Conservation (phyloP, 2,329 filamentous ascomycete species). For the Aschersonia sp. region DNA sequence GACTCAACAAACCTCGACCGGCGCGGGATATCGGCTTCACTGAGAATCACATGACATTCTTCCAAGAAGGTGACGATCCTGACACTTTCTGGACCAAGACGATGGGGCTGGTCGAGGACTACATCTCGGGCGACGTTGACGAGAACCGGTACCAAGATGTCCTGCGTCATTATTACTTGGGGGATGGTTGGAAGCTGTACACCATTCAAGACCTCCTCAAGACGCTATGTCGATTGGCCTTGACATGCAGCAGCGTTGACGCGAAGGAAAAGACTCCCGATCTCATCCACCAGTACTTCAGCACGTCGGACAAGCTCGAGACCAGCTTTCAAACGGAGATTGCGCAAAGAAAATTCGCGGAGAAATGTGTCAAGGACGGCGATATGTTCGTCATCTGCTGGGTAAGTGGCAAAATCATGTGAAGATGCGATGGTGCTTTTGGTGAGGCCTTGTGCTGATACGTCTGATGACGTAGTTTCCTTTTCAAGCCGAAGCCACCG, state of each 20-base stretch:
- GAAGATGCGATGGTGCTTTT: neutral
- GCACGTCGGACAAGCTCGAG: constrained; percentile 66
- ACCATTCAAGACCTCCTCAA: constrained; percentile 80
- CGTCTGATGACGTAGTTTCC: constrained; percentile 40
- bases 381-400: constrained; percentile 84
- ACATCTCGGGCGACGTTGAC: constrained; percentile 70
- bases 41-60: constrained; percentile 67
- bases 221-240: constrained; percentile 65
- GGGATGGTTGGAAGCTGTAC: constrained; percentile 85
- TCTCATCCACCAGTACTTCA: constrained; percentile 75
- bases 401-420: constrained; percentile 42
- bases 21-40: constrained; percentile 74
- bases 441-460: constrained; percentile 14
- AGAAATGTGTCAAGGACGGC: constrained; percentile 83
- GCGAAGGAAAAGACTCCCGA: constrained; percentile 88
- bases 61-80: constrained; percentile 43
- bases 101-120: constrained; percentile 73
- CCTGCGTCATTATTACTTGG: constrained; percentile 80
- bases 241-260: constrained; percentile 74
- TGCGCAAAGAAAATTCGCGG: constrained; percentile 78
- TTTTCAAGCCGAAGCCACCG: constrained; percentile 49
- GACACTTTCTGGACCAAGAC: constrained; percentile 78
- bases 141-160: constrained; percentile 78
- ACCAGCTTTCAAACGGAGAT: constrained; percentile 86
- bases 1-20: constrained; percentile 62